Evolutionary conservation across 2,329 filamentous ascomycete species (phyloP).

Genomic region (Lizonia empirigonia): DNA sequence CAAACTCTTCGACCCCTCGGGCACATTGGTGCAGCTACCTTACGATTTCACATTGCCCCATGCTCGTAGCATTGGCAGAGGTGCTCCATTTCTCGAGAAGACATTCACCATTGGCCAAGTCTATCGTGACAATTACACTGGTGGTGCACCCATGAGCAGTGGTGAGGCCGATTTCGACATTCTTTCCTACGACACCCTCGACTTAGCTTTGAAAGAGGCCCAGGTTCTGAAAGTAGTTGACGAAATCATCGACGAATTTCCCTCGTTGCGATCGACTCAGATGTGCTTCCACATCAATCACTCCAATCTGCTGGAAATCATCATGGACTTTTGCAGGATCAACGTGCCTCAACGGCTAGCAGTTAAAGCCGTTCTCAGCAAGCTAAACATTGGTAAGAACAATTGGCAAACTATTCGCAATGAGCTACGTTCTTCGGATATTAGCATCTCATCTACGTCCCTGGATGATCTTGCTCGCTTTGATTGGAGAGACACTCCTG

Average conservation of each 20-base stretch:
- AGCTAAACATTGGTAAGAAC: conserved; percentile 79
- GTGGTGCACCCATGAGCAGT: conserved; percentile 80
- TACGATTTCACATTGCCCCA: conserved; percentile 91
- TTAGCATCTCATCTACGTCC: conserved; percentile 85
- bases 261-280: conserved; percentile 69
- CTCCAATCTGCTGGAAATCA: conserved; percentile 79
- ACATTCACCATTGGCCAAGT: conserved; percentile 88
- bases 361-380: conserved; percentile 84
- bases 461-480: conserved; percentile 89
- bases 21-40: conserved; percentile 90
- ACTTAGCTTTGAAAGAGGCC: conserved; percentile 87
- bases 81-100: conserved; percentile 68
- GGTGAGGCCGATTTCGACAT: conserved; percentile 97
- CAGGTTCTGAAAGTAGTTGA: conserved; percentile 94
- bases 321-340: conserved; percentile 90
- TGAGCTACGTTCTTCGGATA: conserved; percentile 78
- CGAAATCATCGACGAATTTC: conserved; percentile 83
- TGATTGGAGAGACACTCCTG: conserved; percentile 81
- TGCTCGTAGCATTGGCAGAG: conserved; percentile 80
- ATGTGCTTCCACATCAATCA: conserved; percentile 95
- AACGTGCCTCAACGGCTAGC: conserved; percentile 68
- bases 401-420: conserved; percentile 83
- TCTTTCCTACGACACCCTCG: conserved; percentile 78
- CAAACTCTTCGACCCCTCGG: conserved; percentile 79
- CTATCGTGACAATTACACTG: conserved; percentile 77